Base-by-base conservation (phyloP, 2,329 filamentous ascomycete species). In the Chrysoporthe puriensis region DNA sequence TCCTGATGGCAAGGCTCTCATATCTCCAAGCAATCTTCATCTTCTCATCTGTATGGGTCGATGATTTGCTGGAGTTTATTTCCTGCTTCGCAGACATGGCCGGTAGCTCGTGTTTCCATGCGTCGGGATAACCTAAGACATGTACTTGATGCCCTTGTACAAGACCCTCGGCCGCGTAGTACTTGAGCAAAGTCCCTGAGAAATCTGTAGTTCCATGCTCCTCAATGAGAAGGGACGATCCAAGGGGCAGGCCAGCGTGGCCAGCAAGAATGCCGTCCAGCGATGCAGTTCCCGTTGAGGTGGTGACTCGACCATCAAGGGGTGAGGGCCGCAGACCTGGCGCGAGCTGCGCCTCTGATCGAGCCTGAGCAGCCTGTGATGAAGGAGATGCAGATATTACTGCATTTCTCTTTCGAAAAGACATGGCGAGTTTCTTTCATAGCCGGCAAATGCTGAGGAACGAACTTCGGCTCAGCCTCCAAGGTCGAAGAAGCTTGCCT, bases 11-110 rank as follows among this genome's bases (percentile, higher is more conserved):
- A 64, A 98, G 79, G 44, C 89, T 87, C 79, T 98, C 94, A 80
- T 99, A 99, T 77, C 96, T 87, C 96, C 96, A 99, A 3, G 96
- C 96, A 82, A 99, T 99, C 82, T 97, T 98, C 96, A 99, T 98
- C 79, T 90, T 94, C 70, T 95, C 91, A 78, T 74, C 82, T 77
- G 62, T 83, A 44, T 50, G 63, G 18, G 9, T 57, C 3, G 66
- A 60, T n/a, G 59, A 3, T 46, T 68, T 66, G 42, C 36, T 9
- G 18, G 66, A 32, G n/a, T 40, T 48, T 79, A 71, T 76, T 60
- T 74, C 72, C 18, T 79, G 77, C 11, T 74, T 80, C 1, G 83
- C 79, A 59, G 85, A 84, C 44, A 96, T 77, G 0, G 91, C 95
- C 3, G 96, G 96, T 32, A 99, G 82, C 73, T 95, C 93, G 71